A percentile compares a stretch with the other conserved stretches of the same genome.
Conservation (phyloP, 495 filamentous ascomycete genomes). For the Neurospora sublineolata region DNA sequence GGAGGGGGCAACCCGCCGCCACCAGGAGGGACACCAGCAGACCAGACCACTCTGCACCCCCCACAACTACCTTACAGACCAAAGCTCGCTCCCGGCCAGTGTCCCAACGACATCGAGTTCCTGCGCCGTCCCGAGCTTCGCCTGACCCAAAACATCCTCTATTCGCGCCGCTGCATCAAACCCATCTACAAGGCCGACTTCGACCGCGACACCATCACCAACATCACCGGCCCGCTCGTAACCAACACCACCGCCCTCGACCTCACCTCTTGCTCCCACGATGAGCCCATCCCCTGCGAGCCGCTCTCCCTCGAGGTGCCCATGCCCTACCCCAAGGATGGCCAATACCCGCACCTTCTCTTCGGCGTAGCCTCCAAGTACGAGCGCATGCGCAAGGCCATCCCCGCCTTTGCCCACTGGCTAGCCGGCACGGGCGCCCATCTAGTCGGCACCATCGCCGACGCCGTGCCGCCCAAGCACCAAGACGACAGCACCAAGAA, state of each 20-base stretch:
- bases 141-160: slow-evolving; percentile 26
- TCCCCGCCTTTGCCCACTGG: slow-evolving; percentile 50
- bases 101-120: slow-evolving; percentile 11
- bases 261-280: slow-evolving; percentile 16
- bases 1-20: not conserved
- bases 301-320: slow-evolving; percentile 24
- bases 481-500: slow-evolving; percentile 9
- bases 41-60: not conserved
- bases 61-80: slow-evolving; percentile 1
- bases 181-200: slow-evolving; percentile 11
- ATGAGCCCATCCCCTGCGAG: slow-evolving; percentile 14
- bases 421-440: slow-evolving; percentile 42
- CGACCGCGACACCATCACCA: slow-evolving; percentile 20
- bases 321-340: slow-evolving; percentile 13
- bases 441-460: slow-evolving; percentile 44
- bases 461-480: slow-evolving; percentile 19
- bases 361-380: slow-evolving; percentile 51
- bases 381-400: slow-evolving; percentile 42
- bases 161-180: slow-evolving; percentile 27
- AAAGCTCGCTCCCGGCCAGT: slow-evolving; percentile 3
- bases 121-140: slow-evolving; percentile 16
- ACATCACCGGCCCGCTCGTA: slow-evolving; percentile 23
- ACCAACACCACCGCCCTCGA: slow-evolving; percentile 18
- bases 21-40: not conserved
- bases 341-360: slow-evolving; percentile 23